phyloP scores from a whole-genome alignment of 352 stramenopile species.

The Elongisporangium senticosum region DNA sequence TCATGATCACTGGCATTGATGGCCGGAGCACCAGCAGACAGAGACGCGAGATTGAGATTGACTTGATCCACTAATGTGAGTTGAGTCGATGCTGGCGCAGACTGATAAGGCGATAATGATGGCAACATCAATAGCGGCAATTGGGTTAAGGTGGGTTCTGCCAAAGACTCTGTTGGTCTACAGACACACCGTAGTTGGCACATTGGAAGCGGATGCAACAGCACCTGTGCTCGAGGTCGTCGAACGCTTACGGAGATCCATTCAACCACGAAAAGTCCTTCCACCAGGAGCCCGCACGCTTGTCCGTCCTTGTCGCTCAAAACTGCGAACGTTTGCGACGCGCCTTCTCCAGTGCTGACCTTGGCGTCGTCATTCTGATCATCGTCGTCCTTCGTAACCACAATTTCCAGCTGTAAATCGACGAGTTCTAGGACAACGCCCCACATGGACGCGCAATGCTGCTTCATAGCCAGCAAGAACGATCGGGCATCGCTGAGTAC shows the following conservation, averaged over 20 bases:
- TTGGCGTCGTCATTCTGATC: neutral
- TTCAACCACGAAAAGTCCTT: neutral
- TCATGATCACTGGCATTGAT: neutral
- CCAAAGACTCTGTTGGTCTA: neutral
- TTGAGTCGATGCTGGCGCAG: neutral
- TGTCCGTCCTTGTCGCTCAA: neutral
- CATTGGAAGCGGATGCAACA: neutral
- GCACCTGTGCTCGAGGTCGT: neutral
- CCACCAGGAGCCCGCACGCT: neutral
- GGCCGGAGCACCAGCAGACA: neutral
- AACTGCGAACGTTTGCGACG: neutral
- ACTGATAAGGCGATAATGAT: neutral
- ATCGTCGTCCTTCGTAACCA: neutral
- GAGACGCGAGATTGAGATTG: neutral
- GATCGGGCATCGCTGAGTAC: constrained; percentile 9
- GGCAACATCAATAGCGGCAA: neutral
- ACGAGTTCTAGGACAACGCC: neutral
- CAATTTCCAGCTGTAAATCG: constrained; percentile 9
- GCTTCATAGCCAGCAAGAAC: constrained; percentile 8
- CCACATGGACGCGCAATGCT: constrained; percentile 5
- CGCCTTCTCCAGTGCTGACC: neutral
- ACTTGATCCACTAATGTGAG: neutral
- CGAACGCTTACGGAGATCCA: neutral
- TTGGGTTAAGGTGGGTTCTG: neutral
- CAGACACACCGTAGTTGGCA: neutral